These are phyloP conservation scores for Chlorella sp. DNA, from an alignment of 139 green algal species.

Conservation along the genomic window DNA sequence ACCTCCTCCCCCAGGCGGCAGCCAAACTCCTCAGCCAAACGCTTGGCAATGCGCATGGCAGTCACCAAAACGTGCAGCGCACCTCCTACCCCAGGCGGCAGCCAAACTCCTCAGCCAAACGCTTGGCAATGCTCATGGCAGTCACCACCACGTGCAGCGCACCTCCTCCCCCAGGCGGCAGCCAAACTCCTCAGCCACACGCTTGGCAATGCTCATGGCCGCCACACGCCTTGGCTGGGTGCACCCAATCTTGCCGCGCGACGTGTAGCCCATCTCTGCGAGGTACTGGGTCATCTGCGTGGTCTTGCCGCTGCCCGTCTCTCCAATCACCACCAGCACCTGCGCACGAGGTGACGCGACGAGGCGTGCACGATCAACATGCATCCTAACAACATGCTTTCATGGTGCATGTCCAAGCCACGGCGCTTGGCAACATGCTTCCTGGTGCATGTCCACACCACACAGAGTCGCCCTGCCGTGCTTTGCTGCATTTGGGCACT, in stretches of 20 bases:
- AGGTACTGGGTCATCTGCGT: slow-evolving; percentile 99
- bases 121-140: slow-evolving; percentile 94
- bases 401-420: no score
- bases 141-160: slow-evolving; percentile 56
- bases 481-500: no score
- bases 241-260: slow-evolving; percentile 76
- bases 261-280: slow-evolving; percentile 87
- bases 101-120: slow-evolving; percentile 91
- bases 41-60: no score
- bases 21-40: no score
- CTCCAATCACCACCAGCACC: not conserved
- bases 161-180: slow-evolving; percentile 80
- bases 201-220: slow-evolving; percentile 94
- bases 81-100: slow-evolving; percentile 80
- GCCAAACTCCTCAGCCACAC: slow-evolving; percentile 91
- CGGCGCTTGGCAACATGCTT: no score
- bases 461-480: no score
- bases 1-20: no score
- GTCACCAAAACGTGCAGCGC: no score
- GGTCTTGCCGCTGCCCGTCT: slow-evolving; percentile 75
- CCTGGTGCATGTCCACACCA: no score
- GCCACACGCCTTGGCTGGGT: slow-evolving; percentile 85
- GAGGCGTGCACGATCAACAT: no score
- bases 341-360: no score
- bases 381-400: no score